phyloP scores from a whole-genome alignment of 306 rosid genomes.

The Vigna reflexopilosa region DNA sequence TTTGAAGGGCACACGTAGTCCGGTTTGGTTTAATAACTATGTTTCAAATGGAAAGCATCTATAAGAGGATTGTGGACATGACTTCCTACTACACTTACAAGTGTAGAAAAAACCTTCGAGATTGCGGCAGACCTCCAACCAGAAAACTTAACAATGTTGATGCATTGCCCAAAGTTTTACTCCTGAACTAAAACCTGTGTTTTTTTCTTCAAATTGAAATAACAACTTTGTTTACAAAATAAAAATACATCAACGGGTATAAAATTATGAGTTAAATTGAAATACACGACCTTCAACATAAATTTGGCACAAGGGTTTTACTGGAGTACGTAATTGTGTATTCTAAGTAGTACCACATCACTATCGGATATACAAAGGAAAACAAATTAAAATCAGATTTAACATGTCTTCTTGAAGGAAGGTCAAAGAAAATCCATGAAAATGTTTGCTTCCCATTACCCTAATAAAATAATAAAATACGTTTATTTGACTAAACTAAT shows the following conservation, averaged over 20 bases:
- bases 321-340: conserved; percentile 2
- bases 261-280: background rate
- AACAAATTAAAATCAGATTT: conserved; percentile 16
- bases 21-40: background rate
- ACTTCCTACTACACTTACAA: background rate
- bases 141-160: conserved; percentile 19
- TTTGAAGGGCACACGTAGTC: no score
- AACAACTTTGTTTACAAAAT: background rate
- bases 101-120: conserved; percentile 4
- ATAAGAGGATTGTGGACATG: conserved; percentile 23
- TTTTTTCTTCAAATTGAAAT: background rate
- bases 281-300: conserved; percentile 12
- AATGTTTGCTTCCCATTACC: conserved; percentile 16
- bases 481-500: conserved; percentile 13
- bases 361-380: background rate
- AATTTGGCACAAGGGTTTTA: background rate
- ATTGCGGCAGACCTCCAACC: conserved; percentile 22
- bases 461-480: background rate
- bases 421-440: conserved; percentile 8
- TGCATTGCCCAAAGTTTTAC: background rate
- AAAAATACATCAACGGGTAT: background rate
- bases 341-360: background rate
- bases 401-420: conserved; percentile 15
- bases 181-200: background rate
- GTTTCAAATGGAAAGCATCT: background rate